Conservation (phyloP, 306 rosid genomes). For the Coriaria nepalensis region DNA sequence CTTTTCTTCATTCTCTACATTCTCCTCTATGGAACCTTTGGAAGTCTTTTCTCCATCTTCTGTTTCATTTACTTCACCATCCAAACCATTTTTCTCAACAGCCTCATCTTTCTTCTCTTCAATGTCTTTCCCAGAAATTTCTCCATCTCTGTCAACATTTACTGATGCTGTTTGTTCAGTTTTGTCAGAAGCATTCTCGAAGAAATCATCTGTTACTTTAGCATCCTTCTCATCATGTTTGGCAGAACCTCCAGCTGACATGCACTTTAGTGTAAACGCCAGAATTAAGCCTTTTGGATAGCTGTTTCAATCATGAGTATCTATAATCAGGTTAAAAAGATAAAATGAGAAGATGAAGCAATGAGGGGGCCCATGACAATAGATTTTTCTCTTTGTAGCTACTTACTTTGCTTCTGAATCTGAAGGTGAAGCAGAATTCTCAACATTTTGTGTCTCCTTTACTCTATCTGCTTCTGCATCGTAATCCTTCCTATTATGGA, state of each 20-base stretch:
- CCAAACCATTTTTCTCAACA: conserved; percentile 20
- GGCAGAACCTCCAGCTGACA: conserved; percentile 26
- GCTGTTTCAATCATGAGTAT: conserved; percentile 30
- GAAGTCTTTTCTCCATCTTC: conserved; percentile 23
- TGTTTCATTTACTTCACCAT: conserved; percentile 27
- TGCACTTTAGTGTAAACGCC: conserved; percentile 47
- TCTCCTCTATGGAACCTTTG: conserved; percentile 21
- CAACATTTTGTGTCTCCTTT: conserved; percentile 35
- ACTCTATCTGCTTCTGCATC: conserved; percentile 63
- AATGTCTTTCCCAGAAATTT: conserved; percentile 18
- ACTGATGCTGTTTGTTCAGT: too few species aligned
- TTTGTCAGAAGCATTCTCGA: too few species aligned
- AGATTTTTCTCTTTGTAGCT: neutral
- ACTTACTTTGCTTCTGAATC: conserved; percentile 43
- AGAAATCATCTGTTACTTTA: conserved; percentile 13
- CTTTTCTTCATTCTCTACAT: conserved; percentile 29
- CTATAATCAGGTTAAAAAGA: conserved; percentile 8
- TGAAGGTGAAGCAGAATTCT: conserved; percentile 25
- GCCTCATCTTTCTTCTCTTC: conserved; percentile 15
- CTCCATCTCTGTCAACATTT: conserved; percentile 8
- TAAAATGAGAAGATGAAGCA: too few species aligned
- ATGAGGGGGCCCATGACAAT: neutral
- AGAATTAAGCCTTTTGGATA: conserved; percentile 80
- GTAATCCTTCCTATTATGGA: conserved; percentile 56
- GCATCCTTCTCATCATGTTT: conserved; percentile 23